Evolutionary conservation across 2,329 filamentous ascomycete genomes (phyloP).

Genomic region (Trichoderma arundinaceum): DNA sequence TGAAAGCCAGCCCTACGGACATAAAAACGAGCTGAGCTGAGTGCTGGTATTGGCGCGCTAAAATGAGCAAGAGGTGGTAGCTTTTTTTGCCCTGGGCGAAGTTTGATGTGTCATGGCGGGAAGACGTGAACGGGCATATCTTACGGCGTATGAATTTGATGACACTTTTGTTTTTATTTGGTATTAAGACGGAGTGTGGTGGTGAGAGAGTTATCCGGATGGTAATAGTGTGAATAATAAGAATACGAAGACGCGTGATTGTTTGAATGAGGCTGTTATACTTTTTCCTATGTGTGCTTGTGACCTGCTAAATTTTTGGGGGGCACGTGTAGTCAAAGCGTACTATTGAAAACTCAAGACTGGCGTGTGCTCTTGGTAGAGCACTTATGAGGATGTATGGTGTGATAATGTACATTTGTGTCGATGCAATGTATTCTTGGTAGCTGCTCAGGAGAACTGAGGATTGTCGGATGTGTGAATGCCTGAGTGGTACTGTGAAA

Average conservation of each 20-base stretch:
- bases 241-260: not conserved
- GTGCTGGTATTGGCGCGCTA: not conserved
- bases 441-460: too few species aligned
- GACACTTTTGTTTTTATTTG: not conserved
- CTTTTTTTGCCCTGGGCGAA: not conserved
- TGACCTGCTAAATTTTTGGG: conserved; percentile 1
- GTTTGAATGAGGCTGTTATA: not conserved
- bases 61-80: not conserved
- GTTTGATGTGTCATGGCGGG: not conserved
- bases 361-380: not conserved
- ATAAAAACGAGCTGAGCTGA: not conserved
- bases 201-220: conserved; percentile 4
- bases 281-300: conserved; percentile 13
- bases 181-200: not conserved
- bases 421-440: too few species aligned
- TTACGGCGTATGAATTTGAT: not conserved
- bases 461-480: too few species aligned
- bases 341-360: not conserved
- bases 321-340: not conserved
- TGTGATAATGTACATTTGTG: too few species aligned
- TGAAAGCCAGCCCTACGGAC: not conserved
- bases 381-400: not conserved
- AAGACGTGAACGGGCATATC: not conserved
- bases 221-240: not conserved
- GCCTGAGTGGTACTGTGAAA: too few species aligned